Evolutionary conservation across 805 yeast species (phyloP).

Genomic region (Metschnikowia sp.): DNA sequence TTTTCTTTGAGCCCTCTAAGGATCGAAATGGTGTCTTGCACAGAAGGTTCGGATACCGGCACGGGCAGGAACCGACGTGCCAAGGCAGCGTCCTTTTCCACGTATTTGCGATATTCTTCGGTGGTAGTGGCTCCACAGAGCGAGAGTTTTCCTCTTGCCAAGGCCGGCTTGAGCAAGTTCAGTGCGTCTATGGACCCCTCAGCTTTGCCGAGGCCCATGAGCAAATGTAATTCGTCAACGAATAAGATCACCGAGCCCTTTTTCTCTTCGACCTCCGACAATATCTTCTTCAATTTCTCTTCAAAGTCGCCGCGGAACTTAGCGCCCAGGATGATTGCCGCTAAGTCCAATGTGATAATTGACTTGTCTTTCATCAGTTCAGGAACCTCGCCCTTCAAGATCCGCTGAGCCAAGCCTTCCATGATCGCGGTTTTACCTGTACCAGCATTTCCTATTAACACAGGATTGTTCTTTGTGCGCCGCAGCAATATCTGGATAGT

Average conservation of each 20-base stretch:
- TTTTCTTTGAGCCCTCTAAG: conserved; percentile 90
- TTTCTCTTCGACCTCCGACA: conserved; percentile 79
- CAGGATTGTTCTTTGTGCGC: conserved; percentile 94
- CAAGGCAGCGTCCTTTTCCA: conserved; percentile 94
- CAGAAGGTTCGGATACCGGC: conserved; percentile 80
- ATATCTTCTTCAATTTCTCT: conserved; percentile 75
- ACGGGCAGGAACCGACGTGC: conserved; percentile 94
- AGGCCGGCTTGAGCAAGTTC: conserved; percentile 85
- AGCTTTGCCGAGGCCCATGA: conserved; percentile 86
- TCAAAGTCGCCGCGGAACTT: conserved; percentile 96
- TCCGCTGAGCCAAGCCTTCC: conserved; percentile 95
- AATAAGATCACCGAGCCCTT: conserved; percentile 75
- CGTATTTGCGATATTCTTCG: conserved; percentile 88
- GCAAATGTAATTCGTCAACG: conserved; percentile 86
- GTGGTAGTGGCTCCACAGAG: conserved; percentile 96
- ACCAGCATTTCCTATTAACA: conserved; percentile 93
- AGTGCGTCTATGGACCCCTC: conserved; percentile 97
- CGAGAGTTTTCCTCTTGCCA: conserved; percentile 88
- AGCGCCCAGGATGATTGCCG: conserved; percentile 89
- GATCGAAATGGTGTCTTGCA: conserved; percentile 86
- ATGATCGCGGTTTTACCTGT: conserved; percentile 96
- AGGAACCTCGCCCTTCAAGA: conserved; percentile 88
- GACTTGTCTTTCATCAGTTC: conserved; percentile 87
- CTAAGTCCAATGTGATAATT: conserved; percentile 80
- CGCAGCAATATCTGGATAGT: conserved; percentile 90